phyloP scores from a whole-genome alignment of 1,284 basidiomycete genomes.

The Coniferiporia weirii region DNA sequence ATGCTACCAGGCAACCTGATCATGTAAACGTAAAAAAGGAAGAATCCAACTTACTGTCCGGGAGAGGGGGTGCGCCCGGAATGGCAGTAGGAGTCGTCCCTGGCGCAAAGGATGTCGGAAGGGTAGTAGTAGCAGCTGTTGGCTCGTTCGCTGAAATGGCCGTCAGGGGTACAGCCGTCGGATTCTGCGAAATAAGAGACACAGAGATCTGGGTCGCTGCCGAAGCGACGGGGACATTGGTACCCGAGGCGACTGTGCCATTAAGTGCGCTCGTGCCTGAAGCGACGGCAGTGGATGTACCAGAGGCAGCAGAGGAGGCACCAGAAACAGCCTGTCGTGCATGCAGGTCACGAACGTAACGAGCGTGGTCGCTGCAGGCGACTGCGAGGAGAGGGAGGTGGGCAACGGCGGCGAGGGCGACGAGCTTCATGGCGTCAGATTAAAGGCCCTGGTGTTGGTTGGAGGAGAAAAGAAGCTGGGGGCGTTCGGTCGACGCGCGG shows the following conservation, averaged over 20 bases:
- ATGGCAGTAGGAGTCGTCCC: slow-evolving; percentile 30
- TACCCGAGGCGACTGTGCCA: slow-evolving; percentile 7
- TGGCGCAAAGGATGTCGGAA: slow-evolving; percentile 31
- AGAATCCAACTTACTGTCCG: slow-evolving; percentile 24
- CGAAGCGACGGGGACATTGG: slow-evolving; percentile 18
- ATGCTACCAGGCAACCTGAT: too few relatives aligned
- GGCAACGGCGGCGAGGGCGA: slow-evolving; percentile 23
- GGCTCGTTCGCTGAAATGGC: slow-evolving; percentile 38
- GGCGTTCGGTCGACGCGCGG: slow-evolving; percentile 6
- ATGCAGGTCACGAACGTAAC: slow-evolving; percentile 17
- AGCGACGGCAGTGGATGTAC: slow-evolving; percentile 2
- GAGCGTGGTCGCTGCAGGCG: slow-evolving; percentile 24
- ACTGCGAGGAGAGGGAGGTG: slow-evolving; percentile 29
- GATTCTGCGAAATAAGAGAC: slow-evolving; percentile 49
- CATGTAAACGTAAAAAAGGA: background rate
- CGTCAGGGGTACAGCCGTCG: slow-evolving; percentile 51
- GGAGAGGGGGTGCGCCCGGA: slow-evolving; percentile 33
- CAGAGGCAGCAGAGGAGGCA: background rate
- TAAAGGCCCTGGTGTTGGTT: background rate
- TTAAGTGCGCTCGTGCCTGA: background rate
- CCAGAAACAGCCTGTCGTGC: slow-evolving; percentile 25
- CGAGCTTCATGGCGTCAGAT: slow-evolving; percentile 20
- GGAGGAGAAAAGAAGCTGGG: slow-evolving; percentile 22
- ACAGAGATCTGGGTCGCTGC: slow-evolving; percentile 28
- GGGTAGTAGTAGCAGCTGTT: slow-evolving; percentile 35